Base-by-base conservation (phyloP, 1,139 yeast species). In the Nakaseomyces sp. region DNA sequence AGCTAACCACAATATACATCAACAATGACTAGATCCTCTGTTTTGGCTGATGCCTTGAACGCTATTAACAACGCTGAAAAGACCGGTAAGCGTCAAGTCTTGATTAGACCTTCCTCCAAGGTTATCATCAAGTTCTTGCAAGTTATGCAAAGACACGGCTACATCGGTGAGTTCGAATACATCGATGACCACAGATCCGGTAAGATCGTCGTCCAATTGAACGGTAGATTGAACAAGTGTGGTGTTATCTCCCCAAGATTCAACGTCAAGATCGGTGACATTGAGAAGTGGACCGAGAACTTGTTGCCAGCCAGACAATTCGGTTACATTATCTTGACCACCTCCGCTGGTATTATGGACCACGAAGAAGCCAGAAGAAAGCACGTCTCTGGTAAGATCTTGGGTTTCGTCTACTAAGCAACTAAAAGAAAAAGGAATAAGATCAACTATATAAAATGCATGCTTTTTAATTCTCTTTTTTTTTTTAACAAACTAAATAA, bases 331-430 rank as follows among this genome's bases (percentile, higher is more conserved):
- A 84, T 89, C 70, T 80, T 89, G 68, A 89, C 98, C 71, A 91
- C 98, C 62, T 91, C 98, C 64, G 96, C 97, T 63, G 98, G 98
- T 74, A 91, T 91, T 64, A 88, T 91, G 96, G 97, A 91, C 78
- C 98, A 91, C 76, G 98, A 91, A 77, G 98, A 91, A 77, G 98
- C 98, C 63, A 88, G 96, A 81, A 85, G 97, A 82, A 91, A 91
- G 85, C 97, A 91, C 73, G 97, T 89, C 63, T 87, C 96, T 61
- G 97, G 97, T 72, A 89, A 89, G 76, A 82, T 89, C 67, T 80
- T 89, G 67, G 97, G 97, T 66, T 89, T 85, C 72, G 96, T 89
- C 57, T 89, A 89, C 78, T 87, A 81, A 68, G 38, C 38, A 10
- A 8, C 12, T 9, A 32, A 32, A 32, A 12, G 36, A 32, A n/a